Evolutionary conservation across 305 asterid genomes (phyloP).

Genomic region (Solanum aculeatissimum): DNA sequence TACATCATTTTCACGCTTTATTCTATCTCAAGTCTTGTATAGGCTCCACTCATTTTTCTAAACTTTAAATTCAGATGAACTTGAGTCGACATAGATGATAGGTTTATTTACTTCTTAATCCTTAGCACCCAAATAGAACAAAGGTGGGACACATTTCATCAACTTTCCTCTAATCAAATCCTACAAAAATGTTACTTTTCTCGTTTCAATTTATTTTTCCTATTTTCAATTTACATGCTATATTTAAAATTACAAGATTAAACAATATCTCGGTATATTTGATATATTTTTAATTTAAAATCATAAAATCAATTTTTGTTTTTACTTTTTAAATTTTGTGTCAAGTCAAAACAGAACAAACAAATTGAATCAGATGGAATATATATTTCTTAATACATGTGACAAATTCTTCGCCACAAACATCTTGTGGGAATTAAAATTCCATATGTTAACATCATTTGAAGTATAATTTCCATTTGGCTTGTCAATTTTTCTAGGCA

Average conservation of each 20-base stretch:
- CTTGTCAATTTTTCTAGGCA: not conserved
- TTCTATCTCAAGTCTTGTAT: not conserved
- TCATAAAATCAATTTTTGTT: too few relatives aligned
- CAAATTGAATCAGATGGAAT: too few relatives aligned
- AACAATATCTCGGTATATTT: too few relatives aligned
- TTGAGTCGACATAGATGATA: not conserved
- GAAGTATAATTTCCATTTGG: not conserved
- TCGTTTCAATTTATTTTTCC: too few relatives aligned
- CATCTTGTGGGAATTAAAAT: not conserved
- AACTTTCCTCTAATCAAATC: not conserved
- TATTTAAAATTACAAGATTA: too few relatives aligned
- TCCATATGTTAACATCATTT: not conserved
- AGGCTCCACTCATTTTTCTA: not conserved
- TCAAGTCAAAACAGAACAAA: too few relatives aligned
- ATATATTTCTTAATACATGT: too few relatives aligned
- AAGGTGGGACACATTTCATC: not conserved
- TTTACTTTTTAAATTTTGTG: too few relatives aligned
- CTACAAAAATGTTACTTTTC: too few relatives aligned
- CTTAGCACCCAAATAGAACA: not conserved
- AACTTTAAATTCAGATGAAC: not conserved
- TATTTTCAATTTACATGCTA: fast-evolving
- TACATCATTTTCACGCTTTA: not conserved
- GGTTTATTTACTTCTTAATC: not conserved
- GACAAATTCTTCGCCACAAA: too few relatives aligned
- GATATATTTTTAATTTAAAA: too few relatives aligned